Percentiles rank a stretch among this genome's conserved stretches.
phyloP scores from a whole-genome alignment of 306 rosid species.

The Vigna nakashimae region DNA sequence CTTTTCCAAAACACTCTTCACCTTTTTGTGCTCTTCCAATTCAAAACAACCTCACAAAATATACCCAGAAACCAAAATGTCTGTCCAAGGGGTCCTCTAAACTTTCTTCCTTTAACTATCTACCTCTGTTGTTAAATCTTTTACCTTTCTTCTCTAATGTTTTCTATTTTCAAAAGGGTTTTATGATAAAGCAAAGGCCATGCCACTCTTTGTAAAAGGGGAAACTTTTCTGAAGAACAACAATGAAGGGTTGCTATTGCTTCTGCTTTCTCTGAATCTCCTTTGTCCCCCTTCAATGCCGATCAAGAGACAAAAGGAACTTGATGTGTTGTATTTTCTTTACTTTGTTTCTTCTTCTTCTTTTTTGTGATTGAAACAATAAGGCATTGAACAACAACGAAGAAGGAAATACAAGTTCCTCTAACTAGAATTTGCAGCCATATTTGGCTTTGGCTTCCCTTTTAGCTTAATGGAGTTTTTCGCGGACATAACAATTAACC shows the following conservation, averaged over 20 bases:
- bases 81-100: not conserved
- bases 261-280: conserved; percentile 10
- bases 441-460: conserved; percentile 37
- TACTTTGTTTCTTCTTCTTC: not conserved
- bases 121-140: not conserved
- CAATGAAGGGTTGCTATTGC: not conserved
- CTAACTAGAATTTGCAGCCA: conserved; percentile 27
- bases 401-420: conserved; percentile 7
- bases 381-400: conserved; percentile 9
- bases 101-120: not conserved
- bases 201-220: not conserved
- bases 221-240: conserved; percentile 13
- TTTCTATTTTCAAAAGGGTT: not conserved
- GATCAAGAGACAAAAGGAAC: conserved; percentile 45
- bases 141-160: not conserved
- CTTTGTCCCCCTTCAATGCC: conserved; percentile 22
- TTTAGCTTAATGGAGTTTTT: conserved; percentile 38
- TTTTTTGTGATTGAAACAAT: conserved; percentile 14
- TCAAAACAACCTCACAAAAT: not conserved
- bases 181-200: not conserved
- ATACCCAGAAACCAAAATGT: not conserved
- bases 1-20: conserved; percentile 8
- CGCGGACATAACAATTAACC: conserved; percentile 28
- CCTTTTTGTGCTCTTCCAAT: conserved; percentile 2
- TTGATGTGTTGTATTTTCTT: not conserved